Evolutionary conservation across 441 rosid species (phyloP), one percentile per base, ranked within the genome.

Genomic region (Bruguiera hainesii): DNA sequence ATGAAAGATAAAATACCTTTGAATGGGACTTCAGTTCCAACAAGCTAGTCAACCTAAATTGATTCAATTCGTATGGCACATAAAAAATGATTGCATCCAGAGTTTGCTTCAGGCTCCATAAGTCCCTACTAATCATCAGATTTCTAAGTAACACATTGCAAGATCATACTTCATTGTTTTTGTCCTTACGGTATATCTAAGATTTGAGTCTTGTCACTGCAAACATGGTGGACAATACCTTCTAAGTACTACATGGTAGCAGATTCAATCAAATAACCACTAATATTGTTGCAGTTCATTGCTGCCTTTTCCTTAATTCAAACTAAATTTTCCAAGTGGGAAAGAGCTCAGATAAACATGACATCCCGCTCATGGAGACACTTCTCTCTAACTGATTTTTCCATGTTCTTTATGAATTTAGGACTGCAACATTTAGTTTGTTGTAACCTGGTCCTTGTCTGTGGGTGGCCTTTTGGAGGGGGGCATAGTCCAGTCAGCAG

Each of bases 121-220:
- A 26, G 20, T 21, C 5, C 21, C 3, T 18, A 9, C 55, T 33
- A 37, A 13, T 5, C 26, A 20, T 20, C 25, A 29, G 20, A 19
- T 21, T 46, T 46, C 15, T 23, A 18, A 28, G 18, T 42, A 9
- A 26, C 39, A 28, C 31, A 11, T 4, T 42, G 46, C 46, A 28
- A 26, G 15, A 29, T 25, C 23, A 13, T 11, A 19, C 3, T 11
- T 46, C 69, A 28, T 26, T 25, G 4, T 26, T 18, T 42, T 55
- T 15, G 55, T 62, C 56, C 29, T 28, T 46, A 69, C 11, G 16
- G 61, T 31, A 53, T 57, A 25, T 51, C 30, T 13, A 56, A 66
- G 42, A 16, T 19, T 11, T n/a, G 5, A 26, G 53, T 55, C 31
- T 35, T 65, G 26, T 2, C 62, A 56, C 51, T 46, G 48, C 48